Base-by-base conservation (phyloP, 306 rosid species). In the Trichosanthes cucumerina region DNA sequence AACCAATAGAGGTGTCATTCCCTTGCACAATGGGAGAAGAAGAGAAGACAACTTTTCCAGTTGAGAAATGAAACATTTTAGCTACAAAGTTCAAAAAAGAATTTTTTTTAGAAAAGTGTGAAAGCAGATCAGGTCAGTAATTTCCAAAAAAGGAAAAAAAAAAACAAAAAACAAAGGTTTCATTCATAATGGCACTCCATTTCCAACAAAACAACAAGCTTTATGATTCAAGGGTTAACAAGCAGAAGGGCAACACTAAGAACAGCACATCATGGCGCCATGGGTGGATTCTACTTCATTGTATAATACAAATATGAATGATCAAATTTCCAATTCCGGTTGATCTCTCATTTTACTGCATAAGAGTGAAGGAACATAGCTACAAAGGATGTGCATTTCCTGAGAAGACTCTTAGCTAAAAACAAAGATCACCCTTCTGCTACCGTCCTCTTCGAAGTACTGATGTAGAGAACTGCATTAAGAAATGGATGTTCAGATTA, bases 401-500 rank as follows among this genome's bases (percentile, higher is more conserved):
- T 59, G 26, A 19, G 43, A 24, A 26, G 19, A 57, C 24, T 21
- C 33, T 24, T 62, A 41, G 38, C 80, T 11, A 1, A 49, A 49
- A 2, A 49, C 75, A 39, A 41, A 11, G 89, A 92, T 2, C 94
- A 96, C 78, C 97, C 98, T 49, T 93, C 97, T 5, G 97, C 93
- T 63, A 89, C 81, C 31, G 97, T 87, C 91, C 97, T 92, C 90
- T 89, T 93, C 10, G 98, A 84, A 18, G 98, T 93, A 84, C 97
- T 93, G 66, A 93, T 93, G 87, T 93, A 93, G 19, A 93, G 89
- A 89, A 93, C 98, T 93, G 92, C 90, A 84, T 75, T 72, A 84
- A 28, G 46, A 68, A 75, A 50, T 46, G n/a, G 43, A 50, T 1
- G 41, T 15, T 19, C 43, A 5, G 1, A 16, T 49, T 73, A 49